phyloP scores from a whole-genome alignment of 169 alveolate genomes.

The Plasmodium gallinaceum region DNA sequence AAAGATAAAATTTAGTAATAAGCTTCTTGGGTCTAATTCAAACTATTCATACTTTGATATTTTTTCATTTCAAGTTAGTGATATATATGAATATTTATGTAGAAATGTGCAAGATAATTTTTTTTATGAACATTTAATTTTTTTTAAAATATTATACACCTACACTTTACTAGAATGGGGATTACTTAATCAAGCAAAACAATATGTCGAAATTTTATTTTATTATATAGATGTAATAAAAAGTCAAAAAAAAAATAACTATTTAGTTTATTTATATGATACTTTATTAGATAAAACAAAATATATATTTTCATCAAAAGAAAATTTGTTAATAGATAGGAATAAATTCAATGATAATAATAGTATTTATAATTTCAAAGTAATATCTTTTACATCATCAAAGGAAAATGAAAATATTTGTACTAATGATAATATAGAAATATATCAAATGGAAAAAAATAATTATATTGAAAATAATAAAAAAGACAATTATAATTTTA shows the following conservation, averaged over 20 bases:
- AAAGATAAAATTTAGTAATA: too few relatives aligned
- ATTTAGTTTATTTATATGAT: slow-evolving; percentile 36
- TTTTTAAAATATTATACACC: slow-evolving; percentile 33
- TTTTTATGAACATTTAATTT: slow-evolving; percentile 44
- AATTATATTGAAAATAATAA: too few relatives aligned
- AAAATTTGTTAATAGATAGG: background rate
- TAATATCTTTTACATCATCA: background rate
- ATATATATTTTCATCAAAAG: slow-evolving; percentile 17
- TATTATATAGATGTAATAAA: slow-evolving; percentile 71
- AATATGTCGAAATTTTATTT: slow-evolving; percentile 31
- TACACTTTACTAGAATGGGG: slow-evolving; percentile 46
- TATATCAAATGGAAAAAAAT: too few relatives aligned
- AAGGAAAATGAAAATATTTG: too few relatives aligned
- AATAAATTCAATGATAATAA: slow-evolving; percentile 6
- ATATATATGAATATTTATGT: slow-evolving; percentile 40
- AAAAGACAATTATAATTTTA: too few relatives aligned
- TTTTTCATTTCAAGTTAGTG: slow-evolving; percentile 44
- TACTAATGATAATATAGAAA: too few relatives aligned
- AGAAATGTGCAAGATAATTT: slow-evolving; percentile 41
- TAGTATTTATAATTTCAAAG: slow-evolving; percentile 9
- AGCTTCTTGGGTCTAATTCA: too few relatives aligned
- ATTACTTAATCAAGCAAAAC: slow-evolving; percentile 37
- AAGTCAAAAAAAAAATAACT: slow-evolving; percentile 48
- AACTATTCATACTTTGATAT: slow-evolving; percentile 12
- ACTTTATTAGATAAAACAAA: slow-evolving; percentile 12